Evolutionary conservation across 352 stramenopile genomes (phyloP).

Genomic region (Pythium periplocum): DNA sequence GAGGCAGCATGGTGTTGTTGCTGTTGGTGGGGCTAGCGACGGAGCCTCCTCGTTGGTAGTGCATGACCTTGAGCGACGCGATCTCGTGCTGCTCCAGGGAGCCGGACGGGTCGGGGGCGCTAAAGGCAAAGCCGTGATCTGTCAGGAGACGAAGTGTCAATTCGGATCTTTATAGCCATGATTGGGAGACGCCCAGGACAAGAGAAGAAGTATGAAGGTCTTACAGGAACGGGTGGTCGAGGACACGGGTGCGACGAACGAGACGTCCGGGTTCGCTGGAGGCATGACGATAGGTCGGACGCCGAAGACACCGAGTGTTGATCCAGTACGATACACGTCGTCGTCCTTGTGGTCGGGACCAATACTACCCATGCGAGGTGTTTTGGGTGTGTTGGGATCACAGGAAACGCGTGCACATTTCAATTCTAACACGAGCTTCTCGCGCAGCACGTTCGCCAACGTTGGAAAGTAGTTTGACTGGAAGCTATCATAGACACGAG

Average conservation of each 20-base stretch:
- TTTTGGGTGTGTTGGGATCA: background rate
- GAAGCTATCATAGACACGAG: constrained; percentile 24
- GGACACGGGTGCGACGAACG: constrained; percentile 4
- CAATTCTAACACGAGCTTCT: constrained; percentile 42
- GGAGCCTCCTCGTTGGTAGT: constrained; percentile 20
- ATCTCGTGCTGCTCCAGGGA: constrained; percentile 24
- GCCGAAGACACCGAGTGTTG: too few relatives aligned
- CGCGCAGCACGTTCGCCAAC: constrained; percentile 58
- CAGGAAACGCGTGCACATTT: constrained; percentile 32
- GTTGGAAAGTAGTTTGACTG: constrained; percentile 63
- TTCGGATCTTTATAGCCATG: too few relatives aligned
- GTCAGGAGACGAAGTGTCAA: too few relatives aligned
- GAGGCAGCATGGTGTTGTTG: too few relatives aligned
- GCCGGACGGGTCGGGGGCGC: constrained; percentile 24
- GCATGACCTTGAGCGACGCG: constrained; percentile 36
- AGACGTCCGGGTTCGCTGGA: background rate
- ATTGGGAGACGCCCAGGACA: too few relatives aligned
- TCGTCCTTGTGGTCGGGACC: too few relatives aligned
- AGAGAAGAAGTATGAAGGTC: constrained; percentile 4
- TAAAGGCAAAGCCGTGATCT: constrained; percentile 57
- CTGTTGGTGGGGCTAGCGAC: too few relatives aligned
- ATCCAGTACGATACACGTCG: too few relatives aligned
- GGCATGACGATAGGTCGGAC: too few relatives aligned
- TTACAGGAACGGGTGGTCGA: constrained; percentile 8
- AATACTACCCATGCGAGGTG: too few relatives aligned